Base-by-base conservation (phyloP, 176 grass and related monocot species). In the Pontederia crassipes region DNA sequence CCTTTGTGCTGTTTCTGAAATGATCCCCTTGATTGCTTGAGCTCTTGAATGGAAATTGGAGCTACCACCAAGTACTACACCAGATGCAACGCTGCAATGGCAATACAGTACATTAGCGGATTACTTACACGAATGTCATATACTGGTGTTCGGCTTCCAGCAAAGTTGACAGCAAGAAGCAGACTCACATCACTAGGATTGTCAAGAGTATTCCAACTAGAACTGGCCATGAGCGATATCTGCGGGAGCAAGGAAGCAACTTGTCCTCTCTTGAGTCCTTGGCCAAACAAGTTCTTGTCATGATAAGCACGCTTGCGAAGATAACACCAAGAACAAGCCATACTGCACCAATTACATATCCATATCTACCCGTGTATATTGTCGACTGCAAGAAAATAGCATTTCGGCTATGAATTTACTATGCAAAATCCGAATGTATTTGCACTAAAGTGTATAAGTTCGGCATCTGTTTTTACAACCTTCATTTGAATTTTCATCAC, bases 291-390 rank as follows among this genome's bases (percentile, higher is more conserved):
- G 86, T 78, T 59, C 61, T 82, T 0, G 12, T 26, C 13, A 67
- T 73, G 5, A 74, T 27, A 35, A 75, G 20, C 45, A 76, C 11
- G 16, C 35, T 64, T 54, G 18, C 67, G 52, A 65, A 72, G 67
- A 71, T 1, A 16, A 79, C 62, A 15, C 93, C 87, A 64, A 71
- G 55, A 9, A 88, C 29, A 79, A 87, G 28, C 93, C 93, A 98
- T 71, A 92, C 26, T 26, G 67, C 79, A 71, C 71, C 78, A 57
- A 92, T 78, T 54, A 98, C 69, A 9, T 85, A 98, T 62, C 87
- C 93, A 27, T 76, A 78, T 79, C 80, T 81, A 63, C 93, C 93
- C 55, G 87, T 98, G 81, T 88, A 98, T 74, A 98, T 60, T 60
- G 67, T 79, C 2, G 93, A 98, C 93, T 98, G 93, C 66, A 80